Base-by-base conservation (phyloP, 1,284 basidiomycete species). In the Fomitopsis schrenkii region DNA sequence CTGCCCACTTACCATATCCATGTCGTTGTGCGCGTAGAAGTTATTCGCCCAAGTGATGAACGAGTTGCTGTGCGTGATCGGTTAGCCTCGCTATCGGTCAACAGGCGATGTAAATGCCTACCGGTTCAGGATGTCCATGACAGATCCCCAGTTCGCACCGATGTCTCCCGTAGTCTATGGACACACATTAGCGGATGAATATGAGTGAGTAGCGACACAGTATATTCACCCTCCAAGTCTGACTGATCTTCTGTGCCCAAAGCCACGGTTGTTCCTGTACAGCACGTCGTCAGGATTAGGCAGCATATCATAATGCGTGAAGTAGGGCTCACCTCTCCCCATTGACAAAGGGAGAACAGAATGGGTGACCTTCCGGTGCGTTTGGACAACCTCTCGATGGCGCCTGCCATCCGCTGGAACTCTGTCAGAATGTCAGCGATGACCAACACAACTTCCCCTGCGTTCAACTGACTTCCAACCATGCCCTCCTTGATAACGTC, bases 1-100 rank as follows among this genome's bases (percentile, higher is more conserved):
- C 12, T 22, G 33, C 58, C 10, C 33, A 69, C 79, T 57, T 62
- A 84, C 84, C 68, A 86, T 85, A 67, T 87, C 84, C 70, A 86
- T 70, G 66, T 87, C 85, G 63, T 85, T 86, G 61, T 79, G 80
- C 4, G 83, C 84, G 67, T 83, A 86, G 65, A 86, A 87, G 71
- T 86, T 82, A 17, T 83, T 79, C 5, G 81, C 81, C 69, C 76
- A 80, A 0, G 84, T 78, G 56, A 78, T 75, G 64, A 78, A 77
- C 5, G 76, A 77, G 60, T 74, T 76, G 59, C 74, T 76, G 57
- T 8, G 36, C 14, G 38, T 12, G 38, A 58, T 60, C 3, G 33
- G n/a, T 8, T 12, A 35, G 28, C 3, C 14, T 30, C 5, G 28
- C 4, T 9, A 10, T 42, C 3, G 40, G 19, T 1, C 19, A 33